phyloP scores from a whole-genome alignment of 805 yeast genomes.

The Hanseniaspora taiwanica region DNA sequence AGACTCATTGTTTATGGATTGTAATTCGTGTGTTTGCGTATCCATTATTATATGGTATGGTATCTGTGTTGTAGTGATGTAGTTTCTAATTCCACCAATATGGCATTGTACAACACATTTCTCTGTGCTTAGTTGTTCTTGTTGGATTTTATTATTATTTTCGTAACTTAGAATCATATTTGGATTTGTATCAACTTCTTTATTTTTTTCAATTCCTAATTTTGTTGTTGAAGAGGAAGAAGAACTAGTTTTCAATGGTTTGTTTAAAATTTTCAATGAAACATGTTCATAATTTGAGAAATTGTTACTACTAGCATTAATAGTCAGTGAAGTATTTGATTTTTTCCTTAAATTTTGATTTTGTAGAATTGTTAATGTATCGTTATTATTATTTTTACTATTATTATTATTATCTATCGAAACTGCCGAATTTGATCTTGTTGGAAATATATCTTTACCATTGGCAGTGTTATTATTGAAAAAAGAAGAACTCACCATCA shows the following conservation, averaged over 20 bases:
- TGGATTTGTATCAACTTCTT: constrained; percentile 13
- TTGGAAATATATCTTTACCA: not conserved
- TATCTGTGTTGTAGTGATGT: constrained; percentile 10
- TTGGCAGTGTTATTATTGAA: no score
- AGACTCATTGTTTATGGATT: not conserved
- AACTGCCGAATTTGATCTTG: not conserved
- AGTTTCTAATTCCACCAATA: constrained; percentile 22
- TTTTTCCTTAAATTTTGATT: not conserved
- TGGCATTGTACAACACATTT: constrained; percentile 9
- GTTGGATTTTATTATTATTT: constrained; percentile 7
- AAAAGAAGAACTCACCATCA: constrained; percentile 9
- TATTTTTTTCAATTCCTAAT: not conserved
- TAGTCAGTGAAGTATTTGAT: not conserved
- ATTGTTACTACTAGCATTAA: no score
- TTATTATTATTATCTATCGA: not conserved
- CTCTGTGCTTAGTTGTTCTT: constrained; percentile 4
- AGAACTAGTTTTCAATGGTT: not conserved
- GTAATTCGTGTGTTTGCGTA: not conserved
- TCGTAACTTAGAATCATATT: constrained; percentile 8
- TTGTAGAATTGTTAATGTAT: not conserved
- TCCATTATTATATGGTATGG: not conserved
- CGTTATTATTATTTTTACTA: not conserved
- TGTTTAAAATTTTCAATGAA: not conserved
- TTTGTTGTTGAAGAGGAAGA: no score
- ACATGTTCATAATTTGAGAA: not conserved